Conservation (phyloP, 2,329 filamentous ascomycete genomes). For the Pseudocercospora fijiensis region DNA sequence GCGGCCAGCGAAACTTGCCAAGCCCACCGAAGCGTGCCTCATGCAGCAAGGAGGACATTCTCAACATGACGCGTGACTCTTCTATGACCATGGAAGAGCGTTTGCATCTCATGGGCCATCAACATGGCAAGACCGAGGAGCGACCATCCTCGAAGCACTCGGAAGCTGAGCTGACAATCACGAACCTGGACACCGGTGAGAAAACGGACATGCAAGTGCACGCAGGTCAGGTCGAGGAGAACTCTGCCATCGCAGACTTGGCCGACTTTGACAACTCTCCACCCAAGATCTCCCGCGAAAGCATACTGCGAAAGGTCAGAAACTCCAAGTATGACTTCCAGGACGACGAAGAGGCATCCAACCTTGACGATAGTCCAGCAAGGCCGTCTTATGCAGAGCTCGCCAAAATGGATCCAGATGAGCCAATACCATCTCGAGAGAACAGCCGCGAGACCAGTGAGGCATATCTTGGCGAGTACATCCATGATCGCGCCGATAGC, state of each 20-base stretch:
- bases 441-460: slow-evolving; percentile 44
- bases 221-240: slow-evolving; percentile 35
- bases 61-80: slow-evolving; percentile 69
- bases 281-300: slow-evolving; percentile 86
- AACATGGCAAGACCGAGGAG: slow-evolving; percentile 13
- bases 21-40: slow-evolving; percentile 67
- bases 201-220: slow-evolving; percentile 25
- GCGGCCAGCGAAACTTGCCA: slow-evolving; percentile 67
- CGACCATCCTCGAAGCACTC: slow-evolving; percentile 29
- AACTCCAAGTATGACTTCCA: slow-evolving; percentile 56
- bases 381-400: slow-evolving; percentile 48
- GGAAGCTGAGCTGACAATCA: slow-evolving; percentile 30
- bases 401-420: slow-evolving; percentile 72
- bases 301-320: slow-evolving; percentile 85
- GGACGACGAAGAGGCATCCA: slow-evolving; percentile 50
- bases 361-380: slow-evolving; percentile 20
- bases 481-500: slow-evolving; percentile 55
- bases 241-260: slow-evolving; percentile 37
- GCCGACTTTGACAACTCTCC: slow-evolving; percentile 44
- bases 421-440: slow-evolving; percentile 85
- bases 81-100: slow-evolving; percentile 81
- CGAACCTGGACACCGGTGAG: slow-evolving; percentile 33
- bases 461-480: slow-evolving; percentile 28
- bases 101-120: slow-evolving; percentile 73
- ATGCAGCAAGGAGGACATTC: slow-evolving; percentile 72